Percentiles rank a stretch among this genome's conserved stretches.
Evolutionary conservation across 2,329 filamentous ascomycete species (phyloP).

Genomic region (Pyrenophora teres): DNA sequence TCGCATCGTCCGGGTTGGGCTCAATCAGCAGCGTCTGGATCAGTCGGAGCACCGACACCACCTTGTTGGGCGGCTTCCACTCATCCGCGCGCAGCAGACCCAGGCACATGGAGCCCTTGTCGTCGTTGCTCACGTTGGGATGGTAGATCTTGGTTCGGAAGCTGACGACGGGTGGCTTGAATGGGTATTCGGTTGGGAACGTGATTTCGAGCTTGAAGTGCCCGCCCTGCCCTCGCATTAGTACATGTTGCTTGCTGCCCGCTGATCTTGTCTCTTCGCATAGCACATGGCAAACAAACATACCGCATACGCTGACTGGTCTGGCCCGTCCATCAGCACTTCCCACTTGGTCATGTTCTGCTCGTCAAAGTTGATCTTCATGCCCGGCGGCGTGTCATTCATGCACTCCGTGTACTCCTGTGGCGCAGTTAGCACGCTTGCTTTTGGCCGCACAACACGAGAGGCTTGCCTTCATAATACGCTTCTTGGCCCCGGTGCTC

Average conservation of each 20-base stretch:
- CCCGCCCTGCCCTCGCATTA: conserved; percentile 60
- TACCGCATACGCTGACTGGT: conserved; percentile 68
- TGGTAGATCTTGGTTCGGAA: conserved; percentile 94
- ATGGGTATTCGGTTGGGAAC: conserved; percentile 82
- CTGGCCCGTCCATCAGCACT: conserved; percentile 68
- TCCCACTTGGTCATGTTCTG: conserved; percentile 71
- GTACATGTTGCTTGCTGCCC: neutral
- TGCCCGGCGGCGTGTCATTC: conserved; percentile 42
- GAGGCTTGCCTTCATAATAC: conserved; percentile 51
- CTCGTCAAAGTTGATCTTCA: conserved; percentile 59
- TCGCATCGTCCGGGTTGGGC: conserved; percentile 86
- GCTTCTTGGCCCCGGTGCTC: conserved; percentile 50
- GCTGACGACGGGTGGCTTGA: conserved; percentile 79
- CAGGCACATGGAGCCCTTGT: conserved; percentile 82
- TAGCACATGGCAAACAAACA: conserved; percentile 26
- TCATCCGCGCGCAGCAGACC: conserved; percentile 80
- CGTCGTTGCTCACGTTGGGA: conserved; percentile 90
- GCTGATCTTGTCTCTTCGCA: neutral
- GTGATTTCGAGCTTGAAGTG: conserved; percentile 73
- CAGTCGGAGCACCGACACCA: conserved; percentile 76
- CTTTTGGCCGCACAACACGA: neutral
- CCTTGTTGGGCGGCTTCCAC: conserved; percentile 87
- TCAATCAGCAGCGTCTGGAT: conserved; percentile 74
- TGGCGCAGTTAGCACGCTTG: conserved; percentile 13
- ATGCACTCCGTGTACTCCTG: conserved; percentile 47